Conservation (phyloP, 768 basidiomycete species). For the Amanita pseudoporphyria region DNA sequence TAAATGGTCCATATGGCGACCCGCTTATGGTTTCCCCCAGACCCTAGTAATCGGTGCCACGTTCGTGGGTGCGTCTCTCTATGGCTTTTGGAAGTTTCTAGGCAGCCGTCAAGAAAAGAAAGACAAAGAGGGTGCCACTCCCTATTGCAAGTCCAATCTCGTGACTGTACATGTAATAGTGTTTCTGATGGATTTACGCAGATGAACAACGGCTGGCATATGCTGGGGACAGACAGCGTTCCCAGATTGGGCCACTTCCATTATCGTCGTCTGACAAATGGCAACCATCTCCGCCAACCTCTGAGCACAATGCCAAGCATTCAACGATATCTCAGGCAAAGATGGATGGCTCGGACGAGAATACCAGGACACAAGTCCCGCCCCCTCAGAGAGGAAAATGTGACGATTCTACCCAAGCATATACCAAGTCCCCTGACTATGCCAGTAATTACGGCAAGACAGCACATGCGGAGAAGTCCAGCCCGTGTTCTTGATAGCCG, state of each 20-base stretch:
- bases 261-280: constrained; percentile 1
- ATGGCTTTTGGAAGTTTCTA: constrained; percentile 22
- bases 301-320: neutral
- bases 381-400: constrained; percentile 20
- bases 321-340: neutral
- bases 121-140: constrained; percentile 18
- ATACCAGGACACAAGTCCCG: constrained; percentile 18
- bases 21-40: constrained; percentile 10
- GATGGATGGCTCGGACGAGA: constrained; percentile 7
- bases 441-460: constrained; percentile 20
- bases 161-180: neutral
- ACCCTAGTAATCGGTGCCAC: constrained; percentile 21
- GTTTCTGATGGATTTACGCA: constrained; percentile 5
- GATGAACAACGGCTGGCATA: constrained; percentile 25
- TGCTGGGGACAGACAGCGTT: constrained; percentile 12
- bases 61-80: constrained; percentile 15
- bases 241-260: constrained; percentile 9
- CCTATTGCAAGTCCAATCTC: constrained; percentile 18
- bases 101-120: constrained; percentile 18
- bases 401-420: constrained; percentile 17
- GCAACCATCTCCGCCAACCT: constrained; percentile 9
- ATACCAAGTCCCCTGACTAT: constrained; percentile 26
- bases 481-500: neutral
- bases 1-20: neutral
- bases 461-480: neutral